These are phyloP conservation scores for Dendrobium officinale DNA, from an alignment of 106 monocot genomes.

Conservation along the genomic window DNA sequence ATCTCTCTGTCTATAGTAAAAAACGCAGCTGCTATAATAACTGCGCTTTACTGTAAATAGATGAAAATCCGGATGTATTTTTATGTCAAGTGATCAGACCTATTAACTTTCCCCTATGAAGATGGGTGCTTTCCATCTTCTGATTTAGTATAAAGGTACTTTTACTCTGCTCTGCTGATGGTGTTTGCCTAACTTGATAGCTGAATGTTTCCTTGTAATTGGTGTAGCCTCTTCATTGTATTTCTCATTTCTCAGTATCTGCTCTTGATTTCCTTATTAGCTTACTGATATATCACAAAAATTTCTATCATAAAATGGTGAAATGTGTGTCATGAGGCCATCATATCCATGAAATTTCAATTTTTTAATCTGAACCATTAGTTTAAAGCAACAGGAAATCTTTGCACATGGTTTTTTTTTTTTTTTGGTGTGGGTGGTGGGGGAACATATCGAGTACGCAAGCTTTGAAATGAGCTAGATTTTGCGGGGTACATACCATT, in stretches of 20 bases:
- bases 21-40: too few species aligned
- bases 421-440: too few species aligned
- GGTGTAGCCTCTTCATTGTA: neutral
- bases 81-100: too few species aligned
- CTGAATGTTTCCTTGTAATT: neutral
- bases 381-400: neutral
- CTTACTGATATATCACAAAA: neutral
- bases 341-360: neutral
- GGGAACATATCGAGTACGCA: too few species aligned
- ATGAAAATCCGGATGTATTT: too few species aligned
- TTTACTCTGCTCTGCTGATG: neutral
- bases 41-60: too few species aligned
- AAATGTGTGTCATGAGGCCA: neutral
- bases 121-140: neutral
- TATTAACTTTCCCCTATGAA: neutral
- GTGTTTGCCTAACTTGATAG: neutral
- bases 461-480: too few species aligned
- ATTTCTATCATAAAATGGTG: neutral
- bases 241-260: neutral
- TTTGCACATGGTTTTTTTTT: too few species aligned
- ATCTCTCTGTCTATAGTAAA: too few species aligned
- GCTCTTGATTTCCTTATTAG: neutral
- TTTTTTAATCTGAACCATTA: neutral
- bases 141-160: constrained; percentile 1
- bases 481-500: too few species aligned